phyloP scores from a whole-genome alignment of 768 basidiomycete genomes.

The Chiua virens region DNA sequence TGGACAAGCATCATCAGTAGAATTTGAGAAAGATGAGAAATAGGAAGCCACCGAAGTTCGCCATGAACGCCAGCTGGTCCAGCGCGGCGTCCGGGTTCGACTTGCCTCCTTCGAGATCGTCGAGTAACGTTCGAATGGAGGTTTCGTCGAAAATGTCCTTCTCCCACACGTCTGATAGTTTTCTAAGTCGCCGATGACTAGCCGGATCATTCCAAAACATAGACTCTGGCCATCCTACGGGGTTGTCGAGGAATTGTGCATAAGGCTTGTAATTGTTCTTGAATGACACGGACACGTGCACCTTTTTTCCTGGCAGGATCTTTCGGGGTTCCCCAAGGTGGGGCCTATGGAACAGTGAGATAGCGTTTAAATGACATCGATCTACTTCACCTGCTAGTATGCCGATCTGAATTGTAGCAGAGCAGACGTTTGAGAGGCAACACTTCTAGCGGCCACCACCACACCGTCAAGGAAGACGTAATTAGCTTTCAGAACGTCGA shows the following conservation, averaged over 20 bases:
- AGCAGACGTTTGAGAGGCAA: conserved; percentile 26
- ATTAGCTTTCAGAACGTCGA: conserved; percentile 24
- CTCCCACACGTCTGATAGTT: conserved; percentile 25
- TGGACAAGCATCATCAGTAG: conserved; percentile 1
- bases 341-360: conserved; percentile 21
- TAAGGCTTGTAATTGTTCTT: conserved; percentile 29
- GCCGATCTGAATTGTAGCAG: conserved; percentile 27
- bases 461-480: conserved; percentile 10
- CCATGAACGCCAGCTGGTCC: conserved; percentile 31
- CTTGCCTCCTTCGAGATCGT: conserved; percentile 15
- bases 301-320: conserved; percentile 30
- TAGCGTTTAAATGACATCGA: neutral
- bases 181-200: conserved; percentile 18
- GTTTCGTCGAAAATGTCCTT: conserved; percentile 28
- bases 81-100: conserved; percentile 19
- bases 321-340: conserved; percentile 26
- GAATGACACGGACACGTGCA: conserved; percentile 33
- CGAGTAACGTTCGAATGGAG: conserved; percentile 17
- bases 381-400: conserved; percentile 18
- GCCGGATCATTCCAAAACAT: conserved; percentile 31
- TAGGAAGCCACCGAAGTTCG: conserved; percentile 24
- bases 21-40: neutral
- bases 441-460: conserved; percentile 27
- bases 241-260: conserved; percentile 21
- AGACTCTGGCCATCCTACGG: conserved; percentile 26